Evolutionary conservation across 805 yeast genomes (phyloP), one percentile per base, ranked within the genome.

Genomic region (Kluyveromyces aestuarii): DNA sequence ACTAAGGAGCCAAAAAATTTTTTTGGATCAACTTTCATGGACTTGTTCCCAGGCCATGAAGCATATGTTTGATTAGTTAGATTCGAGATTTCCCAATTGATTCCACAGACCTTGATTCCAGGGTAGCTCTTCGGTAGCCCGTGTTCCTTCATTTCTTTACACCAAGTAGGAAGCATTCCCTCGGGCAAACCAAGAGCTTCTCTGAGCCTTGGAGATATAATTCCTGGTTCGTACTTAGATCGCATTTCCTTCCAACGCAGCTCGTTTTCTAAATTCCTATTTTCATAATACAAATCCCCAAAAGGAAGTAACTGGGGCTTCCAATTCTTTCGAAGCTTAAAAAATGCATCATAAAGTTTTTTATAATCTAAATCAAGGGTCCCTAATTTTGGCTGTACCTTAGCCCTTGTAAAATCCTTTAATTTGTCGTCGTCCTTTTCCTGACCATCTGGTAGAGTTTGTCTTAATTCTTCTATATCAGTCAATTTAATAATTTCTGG

Each of bases 51-150:
- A 6, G 54, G 52, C 17, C 60, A 56, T 17, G 52, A 58, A 4
- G 65, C 74, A 38, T 68, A 63, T 1, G 53, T 65, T 25, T 61
- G 68, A 27, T 62, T 72, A 8, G 62, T 69, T n/a, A 67, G 60
- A 37, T 61, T 58, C 36, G 66, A 70, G 3, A 68, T 63, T 13
- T 67, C 74, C 52, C 75, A 72, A 52, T 75, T 75, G 16, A 67
- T 61, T 2, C 75, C 82, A 2, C 79, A 87, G 8, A 87, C 75
- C 35, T 72, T 67, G 62, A 87, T 68, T 37, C 76, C 73, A 2
- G 82, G 81, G 65, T 87, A 90, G 17, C 88, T 74, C 0, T 96
- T 96, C 0, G 98, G 96, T 27, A 84, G 80, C 0, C 97, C 97
- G 13, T 77, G 57, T 48, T 76, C 72, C 47, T 74, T 74, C 86